Base-by-base conservation (phyloP, 352 stramenopile genomes). In the Globisporangium canariense region DNA sequence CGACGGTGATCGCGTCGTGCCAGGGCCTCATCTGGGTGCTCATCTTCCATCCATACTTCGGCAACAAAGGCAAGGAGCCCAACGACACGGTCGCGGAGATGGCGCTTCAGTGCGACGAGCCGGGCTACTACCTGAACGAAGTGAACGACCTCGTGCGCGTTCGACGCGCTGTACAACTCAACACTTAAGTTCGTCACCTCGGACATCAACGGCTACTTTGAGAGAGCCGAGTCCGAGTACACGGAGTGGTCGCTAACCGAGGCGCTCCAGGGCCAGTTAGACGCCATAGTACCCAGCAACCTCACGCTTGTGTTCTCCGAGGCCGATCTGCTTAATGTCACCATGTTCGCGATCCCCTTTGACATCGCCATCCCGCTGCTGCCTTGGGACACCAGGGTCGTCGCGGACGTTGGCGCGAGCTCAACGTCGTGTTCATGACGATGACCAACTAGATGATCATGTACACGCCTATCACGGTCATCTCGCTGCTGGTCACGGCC, bases 271-370 rank as follows among this genome's bases (percentile, higher is more conserved):
- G 43, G 58, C 59, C 68, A 77, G 13, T 34, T 81, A 11, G 34
- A 79, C 36, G 52, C 69, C 16, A 61, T 83, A 1, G 75, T 85
- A 20, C 74, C 77, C 7, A 40, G 32, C 38, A 85, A 81, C 62
- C 70, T 85, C 60, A 75, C 68, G 4, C 38, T 54, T 1, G 69
- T 72, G 5, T 83, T 85, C 59, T 66, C 67, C 2, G 60, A 81
- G 28, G 72, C 62, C 38, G 67, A 61, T 1, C 36, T 85, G 58
- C 65, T 81, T 6, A 75, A 69, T 20, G 76, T 87, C 63, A 74
- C 83, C 53, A 76, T 64, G 64, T 86, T 87, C 58, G 69, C 71
- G 11, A 63, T 81, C 11, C 57, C 79, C 30, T 62, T 83, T 36
- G 73, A 68, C 13, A 45, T 80, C 13, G 68, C 69, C 2, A 58